Conservation (phyloP, 148 eudicot species). For the Diospyros lotus region DNA sequence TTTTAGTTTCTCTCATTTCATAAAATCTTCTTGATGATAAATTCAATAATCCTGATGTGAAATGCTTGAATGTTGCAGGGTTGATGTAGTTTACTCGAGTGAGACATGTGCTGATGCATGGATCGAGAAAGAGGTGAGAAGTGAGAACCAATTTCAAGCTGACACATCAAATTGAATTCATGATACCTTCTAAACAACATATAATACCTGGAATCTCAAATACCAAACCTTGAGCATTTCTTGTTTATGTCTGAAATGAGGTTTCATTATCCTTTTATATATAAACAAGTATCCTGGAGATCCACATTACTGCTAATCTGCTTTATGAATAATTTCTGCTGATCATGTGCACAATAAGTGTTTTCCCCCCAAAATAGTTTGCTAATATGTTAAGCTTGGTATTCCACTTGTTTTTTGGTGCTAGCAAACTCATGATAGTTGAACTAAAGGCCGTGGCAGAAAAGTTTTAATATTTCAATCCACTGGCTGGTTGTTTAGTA, state of each 20-base stretch:
- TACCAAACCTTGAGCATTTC: slow-evolving; percentile 7
- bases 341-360: not conserved
- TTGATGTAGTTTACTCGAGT: slow-evolving; percentile 70
- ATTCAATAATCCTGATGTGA: slow-evolving; percentile 11
- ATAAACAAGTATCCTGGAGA: no score
- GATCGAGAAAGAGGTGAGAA: slow-evolving; percentile 94
- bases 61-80: slow-evolving; percentile 47
- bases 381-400: not conserved
- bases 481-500: not conserved
- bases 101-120: slow-evolving; percentile 95
- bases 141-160: slow-evolving; percentile 27
- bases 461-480: not conserved
- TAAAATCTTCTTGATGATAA: not conserved
- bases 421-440: slow-evolving; percentile 3
- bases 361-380: not conserved
- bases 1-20: not conserved
- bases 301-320: no score
- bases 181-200: not conserved
- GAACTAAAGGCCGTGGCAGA: not conserved
- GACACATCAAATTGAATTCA: not conserved
- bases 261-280: not conserved
- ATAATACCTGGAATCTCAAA: not conserved
- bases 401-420: not conserved
- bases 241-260: not conserved
- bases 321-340: not conserved